Conservation (phyloP, 2,329 filamentous ascomycete species). For the Aspergillus flavus region DNA sequence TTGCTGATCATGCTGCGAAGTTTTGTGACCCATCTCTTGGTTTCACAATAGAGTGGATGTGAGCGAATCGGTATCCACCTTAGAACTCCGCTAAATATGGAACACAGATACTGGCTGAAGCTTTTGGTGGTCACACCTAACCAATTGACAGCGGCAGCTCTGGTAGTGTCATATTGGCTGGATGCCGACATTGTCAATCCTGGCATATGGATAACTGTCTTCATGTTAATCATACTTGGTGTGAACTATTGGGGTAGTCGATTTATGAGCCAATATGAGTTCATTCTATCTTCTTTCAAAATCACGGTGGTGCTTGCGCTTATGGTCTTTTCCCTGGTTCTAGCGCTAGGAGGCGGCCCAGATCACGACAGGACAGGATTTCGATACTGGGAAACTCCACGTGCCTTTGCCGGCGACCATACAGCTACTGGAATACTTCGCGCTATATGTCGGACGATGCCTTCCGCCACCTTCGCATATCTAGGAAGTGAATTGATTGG, state of each 20-base stretch:
- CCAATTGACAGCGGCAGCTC: constrained; percentile 76
- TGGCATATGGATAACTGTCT: constrained; percentile 76
- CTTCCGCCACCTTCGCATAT: constrained; percentile 78
- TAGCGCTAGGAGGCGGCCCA: constrained; percentile 67
- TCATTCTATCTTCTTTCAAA: constrained; percentile 65
- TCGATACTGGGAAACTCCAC: constrained; percentile 66
- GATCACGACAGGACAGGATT: constrained; percentile 65
- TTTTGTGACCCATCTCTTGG: constrained; percentile 81
- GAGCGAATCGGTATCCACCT: constrained; percentile 27
- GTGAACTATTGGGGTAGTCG: constrained; percentile 73
- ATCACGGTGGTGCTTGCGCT: constrained; percentile 67
- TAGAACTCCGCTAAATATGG: constrained; percentile 2
- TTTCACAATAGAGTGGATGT: constrained; percentile 75
- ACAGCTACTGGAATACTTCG: constrained; percentile 59
- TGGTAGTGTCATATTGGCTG: constrained; percentile 81
- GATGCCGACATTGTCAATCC: constrained; percentile 67
- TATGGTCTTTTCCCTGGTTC: constrained; percentile 65
- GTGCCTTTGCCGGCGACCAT: constrained; percentile 56
- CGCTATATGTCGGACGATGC: constrained; percentile 70
- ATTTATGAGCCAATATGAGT: constrained; percentile 70
- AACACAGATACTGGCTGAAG: constrained; percentile 61
- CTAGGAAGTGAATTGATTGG: constrained; percentile 76
- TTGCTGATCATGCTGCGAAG: constrained; percentile 76
- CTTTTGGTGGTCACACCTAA: constrained; percentile 87
- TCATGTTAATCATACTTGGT: constrained; percentile 62